phyloP scores from a whole-genome alignment of 192 early-diverging fungal species.

The Chytriomyces confervae region DNA sequence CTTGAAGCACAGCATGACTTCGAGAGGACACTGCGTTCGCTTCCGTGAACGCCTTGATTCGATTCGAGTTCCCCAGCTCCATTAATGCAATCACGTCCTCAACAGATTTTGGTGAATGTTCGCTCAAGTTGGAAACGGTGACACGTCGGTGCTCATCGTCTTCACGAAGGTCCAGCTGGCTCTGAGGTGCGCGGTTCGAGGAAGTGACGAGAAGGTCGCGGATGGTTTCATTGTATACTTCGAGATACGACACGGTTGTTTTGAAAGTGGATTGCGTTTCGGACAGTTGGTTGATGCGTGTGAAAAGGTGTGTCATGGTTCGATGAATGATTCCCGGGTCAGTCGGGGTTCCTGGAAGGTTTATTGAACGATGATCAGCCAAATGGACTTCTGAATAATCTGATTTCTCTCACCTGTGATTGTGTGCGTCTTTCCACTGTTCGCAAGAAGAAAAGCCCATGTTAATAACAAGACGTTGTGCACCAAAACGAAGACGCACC shows the following conservation, averaged over 20 bases:
- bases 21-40: conserved; percentile 76
- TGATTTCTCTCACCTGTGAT: conserved; percentile 48
- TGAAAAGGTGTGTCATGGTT: conserved; percentile 72
- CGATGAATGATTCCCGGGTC: conserved; percentile 71
- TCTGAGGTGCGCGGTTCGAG: conserved; percentile 10
- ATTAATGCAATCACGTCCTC: conserved; percentile 50
- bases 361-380: not conserved
- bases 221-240: conserved; percentile 71
- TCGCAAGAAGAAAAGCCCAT: too few species aligned
- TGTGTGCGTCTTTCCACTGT: conserved; percentile 78
- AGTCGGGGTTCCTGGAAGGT: conserved; percentile 52
- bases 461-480: not conserved
- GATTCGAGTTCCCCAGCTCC: conserved; percentile 65
- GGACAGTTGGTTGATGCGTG: conserved; percentile 36
- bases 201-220: conserved; percentile 61
- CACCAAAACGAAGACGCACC: not conserved
- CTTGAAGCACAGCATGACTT: conserved; percentile 77
- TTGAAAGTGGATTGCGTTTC: conserved; percentile 31
- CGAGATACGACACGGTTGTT: conserved; percentile 56
- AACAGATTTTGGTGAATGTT: conserved; percentile 67
- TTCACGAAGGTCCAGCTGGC: conserved; percentile 75
- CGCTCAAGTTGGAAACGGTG: conserved; percentile 65
- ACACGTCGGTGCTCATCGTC: conserved; percentile 67
- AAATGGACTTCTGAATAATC: not conserved
- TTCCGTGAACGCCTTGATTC: conserved; percentile 77